Evolutionary conservation across 225 moss, liverwort and hornwort genomes (phyloP).

Genomic region (Climacium dendroides): DNA sequence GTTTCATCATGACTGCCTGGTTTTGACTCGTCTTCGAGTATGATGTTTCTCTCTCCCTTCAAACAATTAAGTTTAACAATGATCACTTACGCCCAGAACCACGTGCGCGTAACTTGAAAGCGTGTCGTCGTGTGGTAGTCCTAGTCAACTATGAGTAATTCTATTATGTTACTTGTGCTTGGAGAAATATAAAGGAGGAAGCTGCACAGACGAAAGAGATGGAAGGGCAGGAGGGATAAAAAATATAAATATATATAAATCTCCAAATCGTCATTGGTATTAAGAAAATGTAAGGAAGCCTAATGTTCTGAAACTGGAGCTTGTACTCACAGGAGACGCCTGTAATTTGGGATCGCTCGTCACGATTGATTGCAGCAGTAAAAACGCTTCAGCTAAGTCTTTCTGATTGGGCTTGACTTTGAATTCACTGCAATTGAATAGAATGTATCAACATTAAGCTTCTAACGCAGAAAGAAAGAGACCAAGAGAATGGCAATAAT

Average conservation of each 20-base stretch:
- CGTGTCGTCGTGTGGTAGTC: neutral
- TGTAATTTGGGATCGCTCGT: conserved; percentile 28
- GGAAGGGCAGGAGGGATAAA: neutral
- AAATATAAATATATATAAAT: neutral
- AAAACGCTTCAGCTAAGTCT: conserved; percentile 31
- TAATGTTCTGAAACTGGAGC: neutral
- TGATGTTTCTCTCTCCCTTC: neutral
- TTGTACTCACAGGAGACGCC: conserved; percentile 30
- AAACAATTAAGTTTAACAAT: neutral
- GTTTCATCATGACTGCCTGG: neutral
- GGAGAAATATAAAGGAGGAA: neutral
- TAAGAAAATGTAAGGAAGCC: neutral
- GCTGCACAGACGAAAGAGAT: neutral
- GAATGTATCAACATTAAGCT: neutral
- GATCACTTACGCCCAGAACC: neutral
- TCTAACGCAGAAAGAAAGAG: neutral
- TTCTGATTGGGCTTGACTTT: conserved; percentile 29
- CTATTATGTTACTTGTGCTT: neutral
- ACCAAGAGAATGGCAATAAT: neutral
- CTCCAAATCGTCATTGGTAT: neutral
- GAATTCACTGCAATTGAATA: conserved; percentile 16
- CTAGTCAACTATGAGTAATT: neutral
- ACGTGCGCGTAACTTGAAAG: neutral
- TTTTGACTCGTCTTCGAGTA: neutral
- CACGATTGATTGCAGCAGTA: conserved; percentile 38